phyloP scores from a whole-genome alignment of 345 rosid species.

The Xanthoceras sorbifolium region DNA sequence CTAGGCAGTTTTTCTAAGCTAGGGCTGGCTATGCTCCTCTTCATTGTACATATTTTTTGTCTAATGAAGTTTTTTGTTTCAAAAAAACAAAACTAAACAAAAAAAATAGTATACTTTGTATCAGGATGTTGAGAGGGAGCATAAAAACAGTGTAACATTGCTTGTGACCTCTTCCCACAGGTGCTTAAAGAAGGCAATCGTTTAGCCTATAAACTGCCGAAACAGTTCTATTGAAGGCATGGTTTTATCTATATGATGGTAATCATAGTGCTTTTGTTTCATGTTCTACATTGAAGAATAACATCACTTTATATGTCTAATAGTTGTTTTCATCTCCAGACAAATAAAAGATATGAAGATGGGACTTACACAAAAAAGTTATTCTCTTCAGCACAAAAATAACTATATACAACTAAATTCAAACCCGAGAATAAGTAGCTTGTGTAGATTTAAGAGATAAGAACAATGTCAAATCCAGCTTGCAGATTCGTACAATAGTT shows the following conservation, averaged over 20 bases:
- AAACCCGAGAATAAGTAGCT: background rate
- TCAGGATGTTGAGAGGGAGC: background rate
- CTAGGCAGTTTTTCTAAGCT: background rate
- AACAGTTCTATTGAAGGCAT: background rate
- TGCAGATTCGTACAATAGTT: background rate
- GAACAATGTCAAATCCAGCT: background rate
- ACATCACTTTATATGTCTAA: background rate
- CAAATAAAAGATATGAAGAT: too few species aligned
- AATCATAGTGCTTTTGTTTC: background rate
- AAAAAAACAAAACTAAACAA: too few species aligned
- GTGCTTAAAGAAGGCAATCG: conserved; percentile 6
- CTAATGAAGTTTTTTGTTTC: background rate
- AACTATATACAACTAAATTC: background rate
- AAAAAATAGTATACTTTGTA: background rate
- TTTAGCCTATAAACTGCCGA: background rate
- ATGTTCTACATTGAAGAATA: background rate
- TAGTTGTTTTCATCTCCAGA: background rate
- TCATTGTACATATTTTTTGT: background rate
- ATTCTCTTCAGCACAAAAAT: too few species aligned
- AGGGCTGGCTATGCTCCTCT: background rate
- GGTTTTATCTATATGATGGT: background rate
- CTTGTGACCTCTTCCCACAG: background rate
- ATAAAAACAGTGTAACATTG: background rate
- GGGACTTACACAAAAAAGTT: background rate
- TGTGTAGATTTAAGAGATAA: background rate